Conservation (phyloP, 805 yeast species). For the Alloascoidea africana region DNA sequence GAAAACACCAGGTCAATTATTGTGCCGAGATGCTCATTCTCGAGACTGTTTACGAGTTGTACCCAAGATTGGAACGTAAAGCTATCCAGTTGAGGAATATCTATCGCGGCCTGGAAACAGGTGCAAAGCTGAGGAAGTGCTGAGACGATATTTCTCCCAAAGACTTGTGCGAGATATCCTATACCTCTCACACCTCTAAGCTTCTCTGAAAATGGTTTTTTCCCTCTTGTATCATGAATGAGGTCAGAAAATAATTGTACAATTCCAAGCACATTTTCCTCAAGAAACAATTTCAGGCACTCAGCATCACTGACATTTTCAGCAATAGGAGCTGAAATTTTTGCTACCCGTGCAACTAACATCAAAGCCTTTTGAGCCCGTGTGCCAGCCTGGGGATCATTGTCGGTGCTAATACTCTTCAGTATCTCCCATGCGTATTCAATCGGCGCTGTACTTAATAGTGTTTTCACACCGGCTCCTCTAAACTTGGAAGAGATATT, state of each 20-base stretch:
- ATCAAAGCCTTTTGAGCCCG: not conserved
- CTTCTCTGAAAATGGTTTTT: constrained; percentile 59
- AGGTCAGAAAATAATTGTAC: constrained; percentile 70
- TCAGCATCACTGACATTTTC: constrained; percentile 11
- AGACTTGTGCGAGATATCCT: constrained; percentile 41
- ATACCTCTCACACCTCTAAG: constrained; percentile 61
- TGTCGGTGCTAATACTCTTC: not conserved
- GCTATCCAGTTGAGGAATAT: constrained; percentile 39
- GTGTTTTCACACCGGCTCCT: not conserved
- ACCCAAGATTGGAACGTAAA: constrained; percentile 59
- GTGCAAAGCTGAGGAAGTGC: constrained; percentile 79
- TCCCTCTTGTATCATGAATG: constrained; percentile 58
- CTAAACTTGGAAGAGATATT: not conserved
- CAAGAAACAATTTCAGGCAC: constrained; percentile 29
- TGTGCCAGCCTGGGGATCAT: not conserved
- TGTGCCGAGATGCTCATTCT: constrained; percentile 40
- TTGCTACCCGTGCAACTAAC: not conserved
- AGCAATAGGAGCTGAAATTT: not conserved
- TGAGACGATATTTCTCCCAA: constrained; percentile 39
- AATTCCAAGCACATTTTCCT: constrained; percentile 52
- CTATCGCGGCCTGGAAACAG: constrained; percentile 69
- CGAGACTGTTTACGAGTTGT: constrained; percentile 39
- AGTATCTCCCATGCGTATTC: constrained; percentile 2
- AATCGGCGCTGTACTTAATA: not conserved
- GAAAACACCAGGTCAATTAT: constrained; percentile 65